Percentiles rank a stretch among this genome's conserved stretches.
Conservation (phyloP, 805 yeast species). For the Saccharomycopsis schoenii region DNA sequence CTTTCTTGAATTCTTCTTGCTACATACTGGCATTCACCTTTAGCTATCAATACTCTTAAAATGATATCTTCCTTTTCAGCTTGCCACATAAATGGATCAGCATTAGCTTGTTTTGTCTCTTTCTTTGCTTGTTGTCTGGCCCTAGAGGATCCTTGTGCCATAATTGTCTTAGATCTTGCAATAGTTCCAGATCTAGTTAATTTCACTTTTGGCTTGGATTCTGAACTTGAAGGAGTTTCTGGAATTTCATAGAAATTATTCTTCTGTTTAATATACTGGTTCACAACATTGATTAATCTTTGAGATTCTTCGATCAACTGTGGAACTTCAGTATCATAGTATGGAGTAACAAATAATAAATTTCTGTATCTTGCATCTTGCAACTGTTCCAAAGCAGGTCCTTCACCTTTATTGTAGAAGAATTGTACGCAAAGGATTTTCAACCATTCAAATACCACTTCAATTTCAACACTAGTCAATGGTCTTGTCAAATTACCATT, state of each 20-base stretch:
- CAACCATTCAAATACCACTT: slow-evolving; percentile 64
- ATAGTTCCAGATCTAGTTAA: slow-evolving; percentile 37
- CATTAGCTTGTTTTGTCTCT: slow-evolving; percentile 35
- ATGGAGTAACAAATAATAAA: slow-evolving; percentile 50
- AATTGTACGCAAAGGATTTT: slow-evolving; percentile 55
- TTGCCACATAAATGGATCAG: slow-evolving; percentile 32
- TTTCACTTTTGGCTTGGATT: slow-evolving; percentile 10
- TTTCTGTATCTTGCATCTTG: slow-evolving; percentile 57
- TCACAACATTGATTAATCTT: slow-evolving; percentile 43
- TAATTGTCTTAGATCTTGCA: slow-evolving; percentile 55
- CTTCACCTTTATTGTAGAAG: slow-evolving; percentile 73
- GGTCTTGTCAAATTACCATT: slow-evolving; percentile 26
- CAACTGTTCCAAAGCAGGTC: slow-evolving; percentile 59
- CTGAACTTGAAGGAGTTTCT: background rate
- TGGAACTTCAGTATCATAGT: slow-evolving; percentile 42
- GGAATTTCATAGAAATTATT: slow-evolving; percentile 27
- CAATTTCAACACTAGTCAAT: slow-evolving; percentile 51
- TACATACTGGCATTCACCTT: slow-evolving; percentile 44
- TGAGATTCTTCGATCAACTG: slow-evolving; percentile 51
- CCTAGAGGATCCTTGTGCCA: slow-evolving; percentile 59
- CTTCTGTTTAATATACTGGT: slow-evolving; percentile 38
- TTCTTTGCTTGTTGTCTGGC: slow-evolving; percentile 39
- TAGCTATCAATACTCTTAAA: slow-evolving; percentile 58
- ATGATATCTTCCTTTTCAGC: slow-evolving; percentile 55
- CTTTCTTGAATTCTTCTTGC: slow-evolving; percentile 50